A percentile compares a stretch with the other conserved stretches of the same genome.
phyloP scores from a whole-genome alignment of 2,329 filamentous ascomycete species.

The Capronia coronata region DNA sequence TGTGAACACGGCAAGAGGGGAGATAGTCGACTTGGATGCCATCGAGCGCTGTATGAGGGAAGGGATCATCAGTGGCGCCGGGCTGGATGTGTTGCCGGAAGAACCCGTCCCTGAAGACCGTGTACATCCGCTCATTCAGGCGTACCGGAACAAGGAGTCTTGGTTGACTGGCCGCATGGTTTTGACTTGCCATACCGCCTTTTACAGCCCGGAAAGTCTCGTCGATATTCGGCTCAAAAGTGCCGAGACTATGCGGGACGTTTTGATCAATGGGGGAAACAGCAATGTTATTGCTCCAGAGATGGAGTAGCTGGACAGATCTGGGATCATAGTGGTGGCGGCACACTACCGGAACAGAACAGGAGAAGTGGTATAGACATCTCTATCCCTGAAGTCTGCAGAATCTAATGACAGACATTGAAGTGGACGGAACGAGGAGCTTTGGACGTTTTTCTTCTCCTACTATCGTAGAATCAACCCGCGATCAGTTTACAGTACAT shows the following conservation, averaged over 20 bases:
- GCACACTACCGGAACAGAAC: no score
- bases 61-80: slow-evolving; percentile 23
- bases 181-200: slow-evolving; percentile 26
- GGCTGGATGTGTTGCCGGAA: slow-evolving; percentile 25
- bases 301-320: slow-evolving; percentile 18
- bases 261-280: slow-evolving; percentile 24
- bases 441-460: no score
- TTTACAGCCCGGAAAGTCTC: slow-evolving; percentile 26
- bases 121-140: slow-evolving; percentile 23
- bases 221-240: slow-evolving; percentile 26
- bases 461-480: no score
- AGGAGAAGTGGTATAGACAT: no score
- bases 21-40: slow-evolving; percentile 54
- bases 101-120: slow-evolving; percentile 24
- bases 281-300: slow-evolving; percentile 26
- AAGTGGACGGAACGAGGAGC: no score
- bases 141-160: slow-evolving; percentile 23
- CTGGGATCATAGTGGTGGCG: no score
- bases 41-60: slow-evolving; percentile 34
- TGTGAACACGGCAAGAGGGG: slow-evolving; percentile 63
- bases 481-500: no score
- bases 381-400: no score
- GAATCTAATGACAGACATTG: no score
- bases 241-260: slow-evolving; percentile 25
- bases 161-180: slow-evolving; percentile 24